Conservation (phyloP, 169 alveolate genomes). For the Ichthyophthirius multifiliis region DNA sequence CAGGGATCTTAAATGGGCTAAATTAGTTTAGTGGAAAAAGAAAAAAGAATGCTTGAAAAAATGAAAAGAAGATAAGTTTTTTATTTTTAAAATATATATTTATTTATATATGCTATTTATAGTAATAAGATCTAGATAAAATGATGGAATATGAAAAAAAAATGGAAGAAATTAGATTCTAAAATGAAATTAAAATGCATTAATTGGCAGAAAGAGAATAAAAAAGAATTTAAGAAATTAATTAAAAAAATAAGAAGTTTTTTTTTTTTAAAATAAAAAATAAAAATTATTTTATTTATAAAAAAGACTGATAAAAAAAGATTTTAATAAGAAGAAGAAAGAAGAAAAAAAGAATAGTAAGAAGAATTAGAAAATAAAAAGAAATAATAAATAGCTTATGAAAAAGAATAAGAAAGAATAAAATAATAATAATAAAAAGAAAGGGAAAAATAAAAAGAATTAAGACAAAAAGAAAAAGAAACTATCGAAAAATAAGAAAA, state of each 20-base stretch:
- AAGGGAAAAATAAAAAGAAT: neutral
- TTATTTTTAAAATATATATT: neutral
- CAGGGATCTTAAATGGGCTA: neutral
- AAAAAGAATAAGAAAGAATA: slow-evolving; percentile 4
- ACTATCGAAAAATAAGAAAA: slow-evolving; percentile 6
- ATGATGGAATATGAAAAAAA: slow-evolving; percentile 24
- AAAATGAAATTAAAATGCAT: neutral
- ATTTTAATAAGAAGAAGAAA: slow-evolving; percentile 8
- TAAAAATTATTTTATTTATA: neutral
- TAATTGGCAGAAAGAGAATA: neutral
- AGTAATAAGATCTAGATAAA: slow-evolving; percentile 13
- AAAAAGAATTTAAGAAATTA: neutral
- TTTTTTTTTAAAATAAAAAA: neutral
- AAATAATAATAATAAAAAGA: neutral
- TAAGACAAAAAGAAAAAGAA: neutral
- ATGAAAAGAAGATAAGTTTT: slow-evolving; percentile 10
- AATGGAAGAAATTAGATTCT: slow-evolving; percentile 15
- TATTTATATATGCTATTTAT: neutral
- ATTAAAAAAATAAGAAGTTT: neutral
- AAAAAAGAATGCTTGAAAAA: slow-evolving; percentile 6
- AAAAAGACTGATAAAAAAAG: neutral
- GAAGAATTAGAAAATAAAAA: neutral
- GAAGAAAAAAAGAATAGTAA: slow-evolving; percentile 6
- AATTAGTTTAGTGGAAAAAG: neutral
- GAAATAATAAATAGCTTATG: neutral